Percentiles rank a stretch among this genome's conserved stretches.
These are phyloP conservation scores for Castanea sativa DNA, from an alignment of 306 rosid species.

Conservation along the genomic window DNA sequence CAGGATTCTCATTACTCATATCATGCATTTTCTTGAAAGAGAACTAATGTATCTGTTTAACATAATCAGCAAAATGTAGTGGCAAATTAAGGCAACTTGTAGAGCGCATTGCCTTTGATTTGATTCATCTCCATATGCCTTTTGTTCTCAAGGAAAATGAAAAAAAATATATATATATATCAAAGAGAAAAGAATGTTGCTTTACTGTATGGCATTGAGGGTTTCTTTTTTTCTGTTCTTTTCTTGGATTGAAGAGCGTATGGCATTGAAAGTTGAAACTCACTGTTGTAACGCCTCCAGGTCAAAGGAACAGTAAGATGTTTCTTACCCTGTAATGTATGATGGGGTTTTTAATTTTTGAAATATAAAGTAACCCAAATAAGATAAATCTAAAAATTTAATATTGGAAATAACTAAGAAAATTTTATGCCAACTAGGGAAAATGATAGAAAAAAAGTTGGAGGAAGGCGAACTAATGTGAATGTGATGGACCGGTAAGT, in stretches of 20 bases:
- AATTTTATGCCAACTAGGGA: too few species aligned
- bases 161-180: too few species aligned
- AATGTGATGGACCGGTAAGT: too few species aligned
- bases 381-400: too few species aligned
- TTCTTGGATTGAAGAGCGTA: not conserved
- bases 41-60: not conserved
- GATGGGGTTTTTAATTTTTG: too few species aligned
- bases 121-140: not conserved
- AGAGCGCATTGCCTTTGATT: not conserved
- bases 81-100: not conserved
- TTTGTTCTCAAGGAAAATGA: not conserved
- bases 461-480: too few species aligned
- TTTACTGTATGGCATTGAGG: slow-evolving; percentile 12
- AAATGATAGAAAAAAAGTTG: too few species aligned
- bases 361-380: too few species aligned
- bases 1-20: too few species aligned
- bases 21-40: not conserved
- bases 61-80: not conserved
- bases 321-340: not conserved
- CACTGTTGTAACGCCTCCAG: not conserved
- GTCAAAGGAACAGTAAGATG: not conserved
- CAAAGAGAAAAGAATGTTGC: slow-evolving; percentile 11
- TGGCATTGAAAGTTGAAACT: slow-evolving; percentile 13
- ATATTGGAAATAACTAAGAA: too few species aligned
- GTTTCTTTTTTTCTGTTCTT: not conserved